Evolutionary conservation across 108 stramenopile genomes (phyloP).

Genomic region (Phaeodactylum tricornutum): DNA sequence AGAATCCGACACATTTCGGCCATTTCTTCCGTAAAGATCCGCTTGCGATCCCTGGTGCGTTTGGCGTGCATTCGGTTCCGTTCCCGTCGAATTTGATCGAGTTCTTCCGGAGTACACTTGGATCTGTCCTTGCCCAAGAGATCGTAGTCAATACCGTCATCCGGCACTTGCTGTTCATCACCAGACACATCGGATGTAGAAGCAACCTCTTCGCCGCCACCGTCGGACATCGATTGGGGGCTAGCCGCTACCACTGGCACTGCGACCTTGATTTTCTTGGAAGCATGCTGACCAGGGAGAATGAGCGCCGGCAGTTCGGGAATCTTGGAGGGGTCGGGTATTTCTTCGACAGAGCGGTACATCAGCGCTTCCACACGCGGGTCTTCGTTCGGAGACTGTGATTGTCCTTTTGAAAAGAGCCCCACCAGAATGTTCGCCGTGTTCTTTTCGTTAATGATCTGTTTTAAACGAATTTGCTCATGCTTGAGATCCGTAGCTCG

Average conservation of each 20-base stretch:
- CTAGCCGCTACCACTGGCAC: too few species aligned
- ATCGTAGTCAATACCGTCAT: conserved; percentile 80
- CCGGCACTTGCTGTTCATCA: conserved; percentile 31
- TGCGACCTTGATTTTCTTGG: conserved; percentile 41
- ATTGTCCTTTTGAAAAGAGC: conserved; percentile 21
- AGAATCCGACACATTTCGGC: conserved; percentile 63
- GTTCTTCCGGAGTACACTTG: conserved; percentile 68
- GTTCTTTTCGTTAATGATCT: conserved; percentile 79
- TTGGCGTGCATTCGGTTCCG: conserved; percentile 90
- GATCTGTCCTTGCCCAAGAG: conserved; percentile 72
- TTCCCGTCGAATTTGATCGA: conserved; percentile 78
- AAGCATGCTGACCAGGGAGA: conserved; percentile 60
- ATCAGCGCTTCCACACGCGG: conserved; percentile 54
- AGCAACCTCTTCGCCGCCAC: conserved; percentile 3
- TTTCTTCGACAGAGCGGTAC: conserved; percentile 45
- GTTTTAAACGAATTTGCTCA: conserved; percentile 64
- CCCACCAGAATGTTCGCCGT: conserved; percentile 82
- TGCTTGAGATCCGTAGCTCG: conserved; percentile 45
- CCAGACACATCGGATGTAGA: neutral
- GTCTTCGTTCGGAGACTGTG: conserved; percentile 19
- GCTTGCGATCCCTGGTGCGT: conserved; percentile 75
- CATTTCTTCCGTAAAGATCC: conserved; percentile 80
- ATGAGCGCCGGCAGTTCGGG: conserved; percentile 69
- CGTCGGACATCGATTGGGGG: too few species aligned
- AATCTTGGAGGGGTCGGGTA: conserved; percentile 68